Base-by-base conservation (phyloP, 306 rosid genomes). In the Bauhinia variegata region DNA sequence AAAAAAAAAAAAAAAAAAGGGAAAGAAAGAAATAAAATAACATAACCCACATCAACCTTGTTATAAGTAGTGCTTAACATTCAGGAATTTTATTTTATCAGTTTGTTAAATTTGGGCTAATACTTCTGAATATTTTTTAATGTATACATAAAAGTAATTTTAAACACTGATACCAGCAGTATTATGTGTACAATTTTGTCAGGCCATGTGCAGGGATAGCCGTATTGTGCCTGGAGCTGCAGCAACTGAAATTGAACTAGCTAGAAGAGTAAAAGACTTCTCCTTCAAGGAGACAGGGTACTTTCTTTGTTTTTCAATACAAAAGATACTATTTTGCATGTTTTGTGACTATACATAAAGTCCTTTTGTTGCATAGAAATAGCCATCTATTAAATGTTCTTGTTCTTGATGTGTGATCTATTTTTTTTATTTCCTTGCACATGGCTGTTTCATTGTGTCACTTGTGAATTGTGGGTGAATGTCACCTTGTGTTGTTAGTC, bases 201-300 rank as follows among this genome's bases (percentile, higher is more conserved):
- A 93, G 97, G 97, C 98, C 44, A 89, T 89, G 97, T 91, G 97
- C 68, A 84, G 83, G 80, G 96, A 93, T 66, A 93, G 98, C 79
- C 91, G 98, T 9, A 78, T 56, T 36, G 89, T 93, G 69, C 95
- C 98, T 49, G 98, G 96, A 53, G 96, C 91, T 63, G 91, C 96
- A 5, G 96, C 98, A 44, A 92, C 98, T 37, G 96, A 92, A 83
- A 92, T 92, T 65, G 98, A 92, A 85, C 70, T 89, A 56, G 98
- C 96, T 53, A 86, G 50, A 80, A 81, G 88, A 75, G 85, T 93
- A 54, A 93, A 93, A 76, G 98, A 93, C 13, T 89, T 87, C 55
- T 89, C 97, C 71, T 89, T 78, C 74, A 88, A 77, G 79, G 96
- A 89, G 83, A 89, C 96, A 6, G 98, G 98, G 98, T 93, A 83